phyloP scores from a whole-genome alignment of 2,329 filamentous ascomycete species.

The Aspergillus sp. region DNA sequence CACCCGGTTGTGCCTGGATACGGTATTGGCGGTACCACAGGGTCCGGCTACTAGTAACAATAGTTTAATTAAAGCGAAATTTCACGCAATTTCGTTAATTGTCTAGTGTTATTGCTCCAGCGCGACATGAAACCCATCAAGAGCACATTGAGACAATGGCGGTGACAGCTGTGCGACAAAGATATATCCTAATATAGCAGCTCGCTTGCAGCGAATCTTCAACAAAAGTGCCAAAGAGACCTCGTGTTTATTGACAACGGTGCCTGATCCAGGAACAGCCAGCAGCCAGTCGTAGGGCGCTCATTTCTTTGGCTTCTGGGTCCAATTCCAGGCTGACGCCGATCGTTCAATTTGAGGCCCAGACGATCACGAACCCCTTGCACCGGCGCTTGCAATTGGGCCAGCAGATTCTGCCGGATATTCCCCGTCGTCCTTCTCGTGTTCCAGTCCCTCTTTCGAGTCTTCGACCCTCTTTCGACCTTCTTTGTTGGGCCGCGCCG shows the following conservation, averaged over 20 bases:
- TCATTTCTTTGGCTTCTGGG: background rate
- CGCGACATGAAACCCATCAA: background rate
- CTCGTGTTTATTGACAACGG: too few species aligned
- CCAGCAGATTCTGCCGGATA: background rate
- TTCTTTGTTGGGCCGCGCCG: slow-evolving; percentile 1
- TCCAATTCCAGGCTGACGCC: slow-evolving; percentile 6
- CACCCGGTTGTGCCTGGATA: background rate
- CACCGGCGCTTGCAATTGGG: slow-evolving; percentile 12
- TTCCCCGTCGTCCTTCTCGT: background rate
- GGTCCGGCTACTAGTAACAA: slow-evolving; percentile 2
- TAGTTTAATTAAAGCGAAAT: background rate
- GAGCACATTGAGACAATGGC: background rate
- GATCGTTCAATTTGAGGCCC: slow-evolving; percentile 10
- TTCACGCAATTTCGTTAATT: background rate
- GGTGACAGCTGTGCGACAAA: background rate
- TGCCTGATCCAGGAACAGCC: slow-evolving; percentile 8
- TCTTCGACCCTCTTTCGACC: slow-evolving; percentile 6
- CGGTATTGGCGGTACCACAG: background rate
- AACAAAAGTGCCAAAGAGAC: too few species aligned
- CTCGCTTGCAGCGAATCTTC: background rate
- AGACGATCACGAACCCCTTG: slow-evolving; percentile 14
- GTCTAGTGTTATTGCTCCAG: background rate
- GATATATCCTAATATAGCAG: background rate
- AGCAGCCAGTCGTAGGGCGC: background rate
- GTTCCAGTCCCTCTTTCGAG: background rate